Percentiles rank a stretch among this genome's conserved stretches.
Conservation (phyloP, 805 yeast genomes). For the Grigorovia transvaalensis region DNA sequence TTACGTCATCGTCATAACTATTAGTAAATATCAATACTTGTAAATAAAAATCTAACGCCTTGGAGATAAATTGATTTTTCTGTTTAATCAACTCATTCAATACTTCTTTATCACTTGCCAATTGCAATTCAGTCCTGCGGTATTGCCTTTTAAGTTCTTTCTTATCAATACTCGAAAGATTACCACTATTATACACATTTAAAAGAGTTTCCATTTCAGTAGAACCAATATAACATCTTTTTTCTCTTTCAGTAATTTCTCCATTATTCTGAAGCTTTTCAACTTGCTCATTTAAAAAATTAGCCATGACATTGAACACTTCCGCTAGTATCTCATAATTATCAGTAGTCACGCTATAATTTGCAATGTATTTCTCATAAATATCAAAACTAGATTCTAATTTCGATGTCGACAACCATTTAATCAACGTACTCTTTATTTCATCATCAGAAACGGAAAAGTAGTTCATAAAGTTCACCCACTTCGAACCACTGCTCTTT, state of each 20-base stretch:
- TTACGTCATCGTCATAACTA: slow-evolving; percentile 40
- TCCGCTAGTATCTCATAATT: slow-evolving; percentile 30
- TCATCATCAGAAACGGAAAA: slow-evolving; percentile 16
- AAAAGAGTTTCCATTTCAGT: slow-evolving; percentile 43
- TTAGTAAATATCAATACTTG: slow-evolving; percentile 39
- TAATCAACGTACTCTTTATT: slow-evolving; percentile 37
- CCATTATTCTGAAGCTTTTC: slow-evolving; percentile 36
- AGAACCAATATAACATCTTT: slow-evolving; percentile 33
- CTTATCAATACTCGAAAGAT: slow-evolving; percentile 37
- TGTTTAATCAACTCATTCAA: slow-evolving; percentile 31
- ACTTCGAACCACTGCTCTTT: background rate
- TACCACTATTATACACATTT: slow-evolving; percentile 32
- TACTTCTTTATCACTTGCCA: slow-evolving; percentile 40
- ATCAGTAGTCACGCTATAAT: slow-evolving; percentile 12
- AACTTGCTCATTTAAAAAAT: slow-evolving; percentile 61
- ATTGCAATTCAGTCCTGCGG: slow-evolving; percentile 38
- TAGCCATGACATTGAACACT: slow-evolving; percentile 52
- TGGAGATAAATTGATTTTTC: slow-evolving; percentile 35
- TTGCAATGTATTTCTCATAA: slow-evolving; percentile 45
- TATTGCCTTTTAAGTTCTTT: slow-evolving; percentile 44
- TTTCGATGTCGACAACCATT: slow-evolving; percentile 65
- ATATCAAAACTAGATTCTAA: slow-evolving; percentile 55
- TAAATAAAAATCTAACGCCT: slow-evolving; percentile 52
- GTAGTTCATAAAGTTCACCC: background rate
- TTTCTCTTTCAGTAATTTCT: slow-evolving; percentile 34